Conservation (phyloP, 2,329 filamentous ascomycete species). For the Aspergillus fructus region DNA sequence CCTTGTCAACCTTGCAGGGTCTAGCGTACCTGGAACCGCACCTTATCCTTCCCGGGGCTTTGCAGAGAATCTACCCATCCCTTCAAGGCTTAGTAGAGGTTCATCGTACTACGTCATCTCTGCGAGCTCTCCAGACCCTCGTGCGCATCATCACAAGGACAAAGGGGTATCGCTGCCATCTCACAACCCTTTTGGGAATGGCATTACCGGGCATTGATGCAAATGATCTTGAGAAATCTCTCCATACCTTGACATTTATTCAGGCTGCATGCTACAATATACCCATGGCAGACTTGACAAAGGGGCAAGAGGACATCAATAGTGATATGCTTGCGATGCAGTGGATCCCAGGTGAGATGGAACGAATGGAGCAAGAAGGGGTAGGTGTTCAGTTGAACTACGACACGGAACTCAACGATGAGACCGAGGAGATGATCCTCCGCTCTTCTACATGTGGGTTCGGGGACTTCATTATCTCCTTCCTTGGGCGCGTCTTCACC, state of each 20-base stretch:
- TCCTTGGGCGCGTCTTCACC: conserved; percentile 92
- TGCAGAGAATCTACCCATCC: conserved; percentile 95
- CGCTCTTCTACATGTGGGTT: conserved; percentile 93
- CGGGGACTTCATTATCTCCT: conserved; percentile 84
- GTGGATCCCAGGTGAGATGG: conserved; percentile 94
- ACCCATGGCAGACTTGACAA: conserved; percentile 79
- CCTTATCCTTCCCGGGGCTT: conserved; percentile 84
- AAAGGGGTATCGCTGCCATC: conserved; percentile 94
- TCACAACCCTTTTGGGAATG: conserved; percentile 89
- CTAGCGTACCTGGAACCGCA: conserved; percentile 88
- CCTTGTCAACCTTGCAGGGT: conserved; percentile 83
- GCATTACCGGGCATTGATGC: conserved; percentile 94
- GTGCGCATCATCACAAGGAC: conserved; percentile 87
- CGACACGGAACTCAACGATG: conserved; percentile 73
- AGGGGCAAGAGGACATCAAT: conserved; percentile 65
- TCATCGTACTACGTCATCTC: conserved; percentile 89
- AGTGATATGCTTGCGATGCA: conserved; percentile 78
- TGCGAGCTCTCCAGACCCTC: conserved; percentile 88
- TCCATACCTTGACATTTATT: conserved; percentile 91
- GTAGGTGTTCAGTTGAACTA: conserved; percentile 86
- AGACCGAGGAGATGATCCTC: conserved; percentile 82
- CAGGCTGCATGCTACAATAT: conserved; percentile 96
- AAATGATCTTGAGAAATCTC: conserved; percentile 94
- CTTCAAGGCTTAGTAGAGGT: conserved; percentile 96
- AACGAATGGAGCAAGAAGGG: conserved; percentile 85